These are phyloP conservation scores for Cinchona pubescens DNA, from an alignment of 257 asterid species.

Conservation along the genomic window DNA sequence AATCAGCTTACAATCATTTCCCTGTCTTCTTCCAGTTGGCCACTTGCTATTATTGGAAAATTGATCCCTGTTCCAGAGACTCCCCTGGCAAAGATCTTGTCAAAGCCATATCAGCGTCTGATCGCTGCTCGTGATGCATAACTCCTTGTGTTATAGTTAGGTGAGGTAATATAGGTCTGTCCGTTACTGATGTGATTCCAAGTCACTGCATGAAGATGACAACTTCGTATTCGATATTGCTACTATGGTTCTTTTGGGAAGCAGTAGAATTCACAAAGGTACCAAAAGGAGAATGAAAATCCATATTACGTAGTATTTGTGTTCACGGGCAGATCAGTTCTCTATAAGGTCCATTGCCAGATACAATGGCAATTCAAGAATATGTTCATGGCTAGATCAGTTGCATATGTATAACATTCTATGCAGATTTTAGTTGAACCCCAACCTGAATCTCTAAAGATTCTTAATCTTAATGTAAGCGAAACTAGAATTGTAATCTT, in stretches of 20 bases:
- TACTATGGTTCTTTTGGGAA: too few species aligned
- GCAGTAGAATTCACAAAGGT: background rate
- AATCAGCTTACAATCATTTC: background rate
- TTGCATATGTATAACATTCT: background rate
- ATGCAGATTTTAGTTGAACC: background rate
- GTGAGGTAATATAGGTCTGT: too few species aligned
- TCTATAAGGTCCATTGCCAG: background rate
- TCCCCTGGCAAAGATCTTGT: constrained; percentile 71
- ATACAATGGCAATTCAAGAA: background rate
- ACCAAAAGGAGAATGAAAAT: background rate
- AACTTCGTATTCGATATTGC: too few species aligned
- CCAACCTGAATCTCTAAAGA: background rate
- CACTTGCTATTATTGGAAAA: constrained; percentile 82
- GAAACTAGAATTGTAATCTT: background rate
- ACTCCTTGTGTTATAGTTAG: too few species aligned
- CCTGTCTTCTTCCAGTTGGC: constrained; percentile 63
- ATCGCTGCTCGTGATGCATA: too few species aligned
- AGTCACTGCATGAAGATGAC: too few species aligned
- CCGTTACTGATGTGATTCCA: too few species aligned
- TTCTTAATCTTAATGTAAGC: background rate
- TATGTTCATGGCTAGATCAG: background rate
- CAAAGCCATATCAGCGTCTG: too few species aligned
- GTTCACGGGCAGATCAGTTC: too few species aligned
- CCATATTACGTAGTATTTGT: background rate
- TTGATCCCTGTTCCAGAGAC: constrained; percentile 84